Percentiles rank a stretch among this genome's conserved stretches.
phyloP scores from a whole-genome alignment of 495 filamentous ascomycete genomes.

The Aspergillus baeticus region DNA sequence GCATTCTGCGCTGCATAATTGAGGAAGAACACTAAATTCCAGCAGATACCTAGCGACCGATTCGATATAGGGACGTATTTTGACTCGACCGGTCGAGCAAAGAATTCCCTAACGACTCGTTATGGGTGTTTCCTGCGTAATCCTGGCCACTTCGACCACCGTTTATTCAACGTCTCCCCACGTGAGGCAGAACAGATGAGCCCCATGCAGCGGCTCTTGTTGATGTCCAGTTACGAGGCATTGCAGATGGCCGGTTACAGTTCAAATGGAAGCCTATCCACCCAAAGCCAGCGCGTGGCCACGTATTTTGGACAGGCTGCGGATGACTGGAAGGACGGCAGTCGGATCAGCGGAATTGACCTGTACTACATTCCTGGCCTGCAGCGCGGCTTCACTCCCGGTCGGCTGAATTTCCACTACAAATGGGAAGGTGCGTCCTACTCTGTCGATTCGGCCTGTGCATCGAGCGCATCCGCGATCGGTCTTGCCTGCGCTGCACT shows the following conservation, averaged over 20 bases:
- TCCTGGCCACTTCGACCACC: constrained; percentile 9
- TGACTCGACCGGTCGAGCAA: neutral
- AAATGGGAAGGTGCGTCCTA: constrained; percentile 5
- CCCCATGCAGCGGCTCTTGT: constrained; percentile 70
- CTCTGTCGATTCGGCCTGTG: constrained; percentile 4
- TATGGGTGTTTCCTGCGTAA: constrained; percentile 8
- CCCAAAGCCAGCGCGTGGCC: neutral
- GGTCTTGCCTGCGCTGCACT: constrained; percentile 2
- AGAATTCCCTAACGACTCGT: neutral
- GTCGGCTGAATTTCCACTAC: neutral
- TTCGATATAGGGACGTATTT: constrained; percentile 2
- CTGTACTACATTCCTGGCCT: constrained; percentile 2
- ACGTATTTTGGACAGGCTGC: constrained; percentile 8
- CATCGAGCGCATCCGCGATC: constrained; percentile 5
- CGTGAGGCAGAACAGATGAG: constrained; percentile 61
- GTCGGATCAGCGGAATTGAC: constrained; percentile 6
- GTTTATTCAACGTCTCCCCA: constrained; percentile 9
- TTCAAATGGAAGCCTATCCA: neutral
- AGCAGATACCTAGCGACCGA: neutral
- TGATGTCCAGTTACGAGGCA: constrained; percentile 76
- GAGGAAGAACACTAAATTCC: no score
- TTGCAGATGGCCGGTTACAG: constrained; percentile 66
- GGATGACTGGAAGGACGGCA: constrained; percentile 2
- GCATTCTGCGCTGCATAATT: neutral
- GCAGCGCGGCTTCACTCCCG: constrained; percentile 1